These are phyloP conservation scores for Conticribra weissflogii DNA, from an alignment of 108 stramenopile species.

Conservation along the genomic window DNA sequence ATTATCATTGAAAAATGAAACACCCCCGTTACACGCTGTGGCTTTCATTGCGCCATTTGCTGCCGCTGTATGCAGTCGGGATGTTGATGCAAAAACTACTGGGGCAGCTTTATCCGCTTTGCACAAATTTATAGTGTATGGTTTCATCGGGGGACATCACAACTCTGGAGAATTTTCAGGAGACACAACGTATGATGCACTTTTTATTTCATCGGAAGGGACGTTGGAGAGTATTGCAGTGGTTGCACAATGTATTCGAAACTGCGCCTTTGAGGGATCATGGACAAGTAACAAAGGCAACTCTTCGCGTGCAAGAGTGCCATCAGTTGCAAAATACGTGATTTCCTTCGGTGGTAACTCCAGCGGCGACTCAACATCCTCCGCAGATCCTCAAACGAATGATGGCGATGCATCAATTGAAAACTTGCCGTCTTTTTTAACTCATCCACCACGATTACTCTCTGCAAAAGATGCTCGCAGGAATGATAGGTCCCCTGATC, in stretches of 20 bases:
- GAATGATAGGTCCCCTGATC: background rate
- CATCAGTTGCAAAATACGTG: background rate
- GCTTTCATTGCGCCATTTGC: conserved; percentile 74
- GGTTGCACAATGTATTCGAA: conserved; percentile 66
- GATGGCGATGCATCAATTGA: background rate
- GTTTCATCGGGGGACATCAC: conserved; percentile 56
- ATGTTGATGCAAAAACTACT: conserved; percentile 71
- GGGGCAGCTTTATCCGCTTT: conserved; percentile 71
- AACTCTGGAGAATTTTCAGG: background rate
- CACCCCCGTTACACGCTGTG: conserved; percentile 32
- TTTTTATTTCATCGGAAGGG: conserved; percentile 19
- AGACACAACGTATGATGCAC: no score
- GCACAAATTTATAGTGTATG: conserved; percentile 83
- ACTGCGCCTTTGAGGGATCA: conserved; percentile 72
- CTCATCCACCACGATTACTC: conserved; percentile 16
- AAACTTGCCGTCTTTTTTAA: conserved; percentile 31
- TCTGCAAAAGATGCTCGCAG: conserved; percentile 1
- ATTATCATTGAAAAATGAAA: background rate
- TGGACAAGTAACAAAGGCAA: background rate
- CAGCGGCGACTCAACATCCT: background rate
- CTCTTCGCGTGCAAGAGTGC: conserved; percentile 5
- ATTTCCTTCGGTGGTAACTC: background rate
- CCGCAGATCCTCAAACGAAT: background rate
- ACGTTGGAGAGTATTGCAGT: conserved; percentile 49
- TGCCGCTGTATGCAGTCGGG: conserved; percentile 55